A percentile compares a stretch with the other conserved stretches of the same genome.
phyloP scores from a whole-genome alignment of 257 asterid genomes.

The Gentiana macrophylla region DNA sequence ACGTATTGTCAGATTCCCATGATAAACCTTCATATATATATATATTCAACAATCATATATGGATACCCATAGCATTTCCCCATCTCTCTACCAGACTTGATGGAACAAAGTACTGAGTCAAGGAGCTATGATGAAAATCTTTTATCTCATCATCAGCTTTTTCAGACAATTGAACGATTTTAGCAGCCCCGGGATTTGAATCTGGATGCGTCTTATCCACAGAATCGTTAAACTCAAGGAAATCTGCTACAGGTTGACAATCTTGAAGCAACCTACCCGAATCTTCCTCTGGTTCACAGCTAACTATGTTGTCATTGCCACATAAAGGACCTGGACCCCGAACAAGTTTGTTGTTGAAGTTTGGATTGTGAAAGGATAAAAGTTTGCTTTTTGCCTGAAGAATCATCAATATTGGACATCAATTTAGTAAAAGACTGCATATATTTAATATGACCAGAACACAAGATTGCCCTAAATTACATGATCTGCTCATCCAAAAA shows the following conservation, averaged over 20 bases:
- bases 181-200: conserved; percentile 10
- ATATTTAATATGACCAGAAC: neutral
- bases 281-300: conserved; percentile 28
- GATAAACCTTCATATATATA: neutral
- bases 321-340: conserved; percentile 49
- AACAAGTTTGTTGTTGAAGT: conserved; percentile 43
- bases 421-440: neutral
- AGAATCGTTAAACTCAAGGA: conserved; percentile 42
- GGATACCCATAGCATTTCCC: conserved; percentile 99
- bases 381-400: conserved; percentile 79
- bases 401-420: neutral
- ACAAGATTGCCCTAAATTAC: no score
- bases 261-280: conserved; percentile 36
- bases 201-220: conserved; percentile 24
- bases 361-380: conserved; percentile 37
- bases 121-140: conserved; percentile 13
- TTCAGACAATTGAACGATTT: conserved; percentile 24
- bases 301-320: conserved; percentile 26
- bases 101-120: conserved; percentile 47
- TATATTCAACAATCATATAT: conserved; percentile 3
- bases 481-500: no score
- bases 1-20: no score
- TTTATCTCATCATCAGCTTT: conserved; percentile 30
- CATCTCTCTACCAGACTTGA: conserved; percentile 66
- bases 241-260: conserved; percentile 54